phyloP scores from a whole-genome alignment of 148 eudicot genomes.

The Cornus controversa region DNA sequence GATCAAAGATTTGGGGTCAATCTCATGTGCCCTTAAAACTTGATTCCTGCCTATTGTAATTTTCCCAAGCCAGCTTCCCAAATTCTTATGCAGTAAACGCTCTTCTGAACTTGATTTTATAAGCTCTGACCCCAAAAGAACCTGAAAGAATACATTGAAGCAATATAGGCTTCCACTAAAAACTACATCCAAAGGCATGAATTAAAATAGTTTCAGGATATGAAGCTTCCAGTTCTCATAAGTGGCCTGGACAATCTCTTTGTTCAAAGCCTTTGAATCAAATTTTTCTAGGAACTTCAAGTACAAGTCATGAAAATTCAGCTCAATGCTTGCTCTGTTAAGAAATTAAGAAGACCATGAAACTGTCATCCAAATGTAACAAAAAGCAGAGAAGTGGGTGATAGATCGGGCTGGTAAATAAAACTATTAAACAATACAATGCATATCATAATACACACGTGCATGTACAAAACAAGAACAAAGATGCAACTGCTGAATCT shows the following conservation, averaged over 20 bases:
- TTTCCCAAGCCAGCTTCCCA: conserved; percentile 99
- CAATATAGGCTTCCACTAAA: conserved; percentile 1
- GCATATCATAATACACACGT: background rate
- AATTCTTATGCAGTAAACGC: conserved; percentile 87
- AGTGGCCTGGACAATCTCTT: conserved; percentile 74
- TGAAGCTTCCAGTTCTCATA: conserved; percentile 95
- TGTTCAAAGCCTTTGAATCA: conserved; percentile 60
- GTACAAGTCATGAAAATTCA: conserved; percentile 93
- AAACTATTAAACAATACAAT: background rate
- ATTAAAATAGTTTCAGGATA: background rate
- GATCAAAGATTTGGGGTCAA: conserved; percentile 88
- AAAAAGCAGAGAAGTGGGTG: background rate
- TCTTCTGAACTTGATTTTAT: conserved; percentile 96
- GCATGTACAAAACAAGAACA: background rate
- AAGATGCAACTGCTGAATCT: background rate
- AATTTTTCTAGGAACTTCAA: conserved; percentile 88
- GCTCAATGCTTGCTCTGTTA: conserved; percentile 93
- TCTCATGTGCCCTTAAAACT: conserved; percentile 77
- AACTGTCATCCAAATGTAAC: conserved; percentile 9
- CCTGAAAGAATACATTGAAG: conserved; percentile 35
- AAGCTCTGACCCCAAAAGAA: conserved; percentile 89
- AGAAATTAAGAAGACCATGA: conserved; percentile 7
- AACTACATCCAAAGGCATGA: background rate
- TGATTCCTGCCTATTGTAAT: conserved; percentile 91
- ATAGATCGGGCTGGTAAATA: background rate